Base-by-base conservation (phyloP, 768 basidiomycete genomes). In the Lentinus tigrinus region DNA sequence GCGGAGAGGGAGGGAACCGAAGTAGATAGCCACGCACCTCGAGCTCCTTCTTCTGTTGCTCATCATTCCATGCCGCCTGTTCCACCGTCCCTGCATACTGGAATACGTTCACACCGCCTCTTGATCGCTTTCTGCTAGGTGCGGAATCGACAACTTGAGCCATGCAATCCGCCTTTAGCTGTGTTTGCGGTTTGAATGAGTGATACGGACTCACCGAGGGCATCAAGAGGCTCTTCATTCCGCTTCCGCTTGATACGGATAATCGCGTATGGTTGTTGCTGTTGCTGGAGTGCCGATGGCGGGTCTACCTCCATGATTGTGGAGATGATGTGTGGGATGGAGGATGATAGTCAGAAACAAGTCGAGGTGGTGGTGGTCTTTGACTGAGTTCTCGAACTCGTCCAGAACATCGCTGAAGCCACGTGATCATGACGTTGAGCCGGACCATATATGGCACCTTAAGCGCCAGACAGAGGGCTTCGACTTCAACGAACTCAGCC, bases 51-150 rank as follows among this genome's bases (percentile, higher is more conserved):
- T 83, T 79, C 51, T 74, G 70, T 58, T 74, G 70, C 46, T 79
- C 81, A 67, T 89, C 83, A 42, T 86, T 76, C 89, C 88, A 92
- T 28, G 77, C 82, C 34, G 78, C 79, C 26, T 79, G 74, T 62
- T 92, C 91, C 19, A 93, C 85, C 0, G 91, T 93, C 65, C 87
- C 85, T 0, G 88, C 89, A 70, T 90, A 91, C 68, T 91, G 85
- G 64, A 93, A 93, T 26, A 93, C 81, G 42, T 85, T 85, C 26
- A 79, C 19, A 3, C 71, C 75, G 26, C 72, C 76, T 9, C 82
- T 79, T 4, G 84, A 77, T 68, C 84, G 90, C 73, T 90, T 91
- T 56, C 83, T 73, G 31, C 79, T 81, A 39, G 77, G 70, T 56
- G 60, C 48, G 21, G 54, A 52, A 19, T 65, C 58, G 13, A 57